Base-by-base conservation (phyloP, 495 filamentous ascomycete species). In the Cercophora sp. region DNA sequence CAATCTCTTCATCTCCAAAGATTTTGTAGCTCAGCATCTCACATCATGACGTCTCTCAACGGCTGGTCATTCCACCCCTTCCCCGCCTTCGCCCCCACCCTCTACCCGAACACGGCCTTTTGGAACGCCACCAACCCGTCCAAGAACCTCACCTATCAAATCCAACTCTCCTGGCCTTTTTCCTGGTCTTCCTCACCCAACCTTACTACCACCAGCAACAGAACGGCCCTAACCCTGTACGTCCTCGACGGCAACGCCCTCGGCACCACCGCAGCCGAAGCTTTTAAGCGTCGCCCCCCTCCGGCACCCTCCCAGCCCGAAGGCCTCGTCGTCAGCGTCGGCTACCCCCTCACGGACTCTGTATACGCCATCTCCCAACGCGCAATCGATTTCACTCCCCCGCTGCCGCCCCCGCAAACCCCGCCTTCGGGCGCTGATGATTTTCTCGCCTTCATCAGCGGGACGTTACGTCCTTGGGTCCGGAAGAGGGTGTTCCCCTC, bases 171-270 rank as follows among this genome's bases (percentile, higher is more conserved):
- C 1, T 58, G 44, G 52, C 55, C 59, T 8, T 54, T 58, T 23
- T 27, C 46, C 9, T 62, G 59, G 59, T 26, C 16, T 4, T 47
- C 48, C 26, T 29, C 51, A 1, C 23, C 15, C 34, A 15, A 29
- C 13, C n/a, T n/a, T n/a, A 15, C 29, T 41, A 22, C 34, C 1
- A 27, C 48, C 16, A 39, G 26, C 20, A 44, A 51, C 50, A 55
- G 48, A 15, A 22, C 49, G 0, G 56, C 58, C 27, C 52, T 61
- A 2, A 55, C 56, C 26, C 51, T 58, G 49, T 62, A 62, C 43
- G 54, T 59, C n/a, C 41, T 59, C 5, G 62, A 65, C 32, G 62
- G 62, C n/a, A 65, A 60, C 41, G 62, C 62, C 6, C n/a, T 53
- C 13, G 62, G 54, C 48, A 49, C 52, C 26, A 59, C 62, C 0